Base-by-base conservation (phyloP, 2,329 filamentous ascomycete species). In the Escovopsis sp. region DNA sequence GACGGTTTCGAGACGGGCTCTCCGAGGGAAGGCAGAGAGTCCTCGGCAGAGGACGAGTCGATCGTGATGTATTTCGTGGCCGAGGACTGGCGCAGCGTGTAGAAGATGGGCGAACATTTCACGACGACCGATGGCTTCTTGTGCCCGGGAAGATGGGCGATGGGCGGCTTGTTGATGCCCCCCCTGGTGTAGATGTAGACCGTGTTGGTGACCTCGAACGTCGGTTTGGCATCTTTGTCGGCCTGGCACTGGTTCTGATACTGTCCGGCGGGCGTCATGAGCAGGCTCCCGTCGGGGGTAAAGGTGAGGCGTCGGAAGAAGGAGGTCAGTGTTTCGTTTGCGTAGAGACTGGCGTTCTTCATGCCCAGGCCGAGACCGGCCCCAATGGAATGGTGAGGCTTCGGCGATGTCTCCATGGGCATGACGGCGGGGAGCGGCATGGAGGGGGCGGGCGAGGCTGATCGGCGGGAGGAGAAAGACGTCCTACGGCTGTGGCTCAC, bases 51-150 rank as follows among this genome's bases (percentile, higher is more conserved):
- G 0, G 87, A 87, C 0, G 89, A 96, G 61, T 98, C 91, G 47
- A 98, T 86, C 1, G 86, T 94, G 51, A 98, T 93, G 54, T 94
- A 80, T 52, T 83, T 87, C 1, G 88, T 94, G 9, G 80, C 77
- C 0, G 73, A 63, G 0, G 69, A 65, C 53, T 82, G 77, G 35
- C 91, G 78, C 19, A 93, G 67, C 0, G 80, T 85, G 62, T 96
- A 98, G 52, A 85, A 80, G 23, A 94, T 65, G 0, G 91, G 91
- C 12, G 89, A 98, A 59, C 91, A 98, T 56, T 85, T 85, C 46
- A 98, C 85, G 2, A 88, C 91, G 10, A 98, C 85, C 0, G 91
- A 96, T 0, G 91, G 91, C 61, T 98, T 98, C 69, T 95, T 98
- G 63, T 96, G 89, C 2, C 91, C 91, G 0, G 91, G 91, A 6